phyloP scores from a whole-genome alignment of 2,329 filamentous ascomycete species.

The Teratosphaeria gauchensis region DNA sequence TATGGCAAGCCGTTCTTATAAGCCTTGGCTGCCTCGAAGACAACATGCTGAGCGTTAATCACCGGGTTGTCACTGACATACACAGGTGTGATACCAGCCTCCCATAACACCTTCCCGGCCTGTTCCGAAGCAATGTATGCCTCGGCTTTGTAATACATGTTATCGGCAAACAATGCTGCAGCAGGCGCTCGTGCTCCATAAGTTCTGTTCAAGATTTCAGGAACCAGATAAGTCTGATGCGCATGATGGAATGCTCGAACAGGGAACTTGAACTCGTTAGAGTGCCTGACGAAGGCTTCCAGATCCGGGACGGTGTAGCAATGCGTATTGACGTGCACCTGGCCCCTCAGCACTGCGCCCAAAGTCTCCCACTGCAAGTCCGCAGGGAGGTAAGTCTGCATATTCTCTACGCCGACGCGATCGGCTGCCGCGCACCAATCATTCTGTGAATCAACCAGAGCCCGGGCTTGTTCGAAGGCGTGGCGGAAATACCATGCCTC shows the following conservation, averaged over 20 bases:
- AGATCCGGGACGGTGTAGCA: constrained; percentile 61
- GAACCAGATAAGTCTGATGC: constrained; percentile 56
- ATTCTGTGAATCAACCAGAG: constrained; percentile 50
- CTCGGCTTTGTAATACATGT: constrained; percentile 62
- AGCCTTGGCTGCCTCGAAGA: constrained; percentile 47
- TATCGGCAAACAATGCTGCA: constrained; percentile 57
- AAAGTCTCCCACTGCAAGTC: constrained; percentile 56
- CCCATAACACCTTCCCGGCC: constrained; percentile 56
- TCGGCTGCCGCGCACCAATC: constrained; percentile 57
- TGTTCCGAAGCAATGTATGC: constrained; percentile 55
- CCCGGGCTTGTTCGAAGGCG: constrained; percentile 54
- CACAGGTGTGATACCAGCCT: constrained; percentile 54
- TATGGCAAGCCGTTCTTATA: constrained; percentile 33
- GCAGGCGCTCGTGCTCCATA: constrained; percentile 37
- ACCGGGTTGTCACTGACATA: constrained; percentile 66
- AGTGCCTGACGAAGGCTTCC: constrained; percentile 60
- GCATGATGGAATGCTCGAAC: constrained; percentile 62
- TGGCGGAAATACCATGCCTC: constrained; percentile 62
- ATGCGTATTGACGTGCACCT: constrained; percentile 61
- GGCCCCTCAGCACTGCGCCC: constrained; percentile 53
- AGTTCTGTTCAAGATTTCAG: constrained; percentile 43
- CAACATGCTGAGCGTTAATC: constrained; percentile 58
- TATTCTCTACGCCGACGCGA: constrained; percentile 38
- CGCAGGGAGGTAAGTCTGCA: constrained; percentile 51
- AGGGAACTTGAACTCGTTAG: constrained; percentile 61